Base-by-base conservation (phyloP, 306 rosid species). In the Rosa lucieae region DNA sequence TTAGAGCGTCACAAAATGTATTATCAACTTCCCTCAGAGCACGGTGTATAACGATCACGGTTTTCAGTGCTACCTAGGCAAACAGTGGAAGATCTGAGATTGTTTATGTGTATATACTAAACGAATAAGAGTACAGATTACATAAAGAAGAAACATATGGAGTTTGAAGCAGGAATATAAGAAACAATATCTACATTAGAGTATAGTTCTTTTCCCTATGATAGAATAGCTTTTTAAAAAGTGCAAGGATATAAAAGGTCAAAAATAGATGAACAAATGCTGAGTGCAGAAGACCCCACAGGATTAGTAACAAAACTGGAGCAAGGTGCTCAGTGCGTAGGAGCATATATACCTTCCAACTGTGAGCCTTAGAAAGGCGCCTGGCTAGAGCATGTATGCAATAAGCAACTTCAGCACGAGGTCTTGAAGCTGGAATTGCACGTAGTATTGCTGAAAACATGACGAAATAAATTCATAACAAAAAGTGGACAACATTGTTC, bases 11-110 rank as follows among this genome's bases (percentile, higher is more conserved):
- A n/a, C 48, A 66, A 66, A 77, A 66, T 10, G 73, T 17, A 3
- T 63, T 48, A 49, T 65, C 80, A 18, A 77, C 80, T n/a, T 77
- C 80, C 72, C 73, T 46, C 80, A 77, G 21, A 35, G 73, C 80
- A 20, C 80, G 80, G 49, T 77, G 80, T 11, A 77, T 29, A 32
- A 77, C 51, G 37, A 77, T 66, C 40, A 77, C 58, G 32, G 49
- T 77, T 49, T 77, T 77, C 73, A 77, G 46, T 66, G 80, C 80
- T 62, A 77, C 80, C 80, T 77, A 65, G 44, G 72, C 72, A 65
- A 47, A 63, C 12, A 77, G 37, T 5, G 7, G 67, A 52, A 11
- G 67, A 20, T 59, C 47, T 32, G 20, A 72, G 48, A 51, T 51
- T 47, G 7, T 52, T 5, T 29, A 43, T 73, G 53, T 44, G 66